Conservation (phyloP, 441 rosid species). For the Adansonia rubrostipa region DNA sequence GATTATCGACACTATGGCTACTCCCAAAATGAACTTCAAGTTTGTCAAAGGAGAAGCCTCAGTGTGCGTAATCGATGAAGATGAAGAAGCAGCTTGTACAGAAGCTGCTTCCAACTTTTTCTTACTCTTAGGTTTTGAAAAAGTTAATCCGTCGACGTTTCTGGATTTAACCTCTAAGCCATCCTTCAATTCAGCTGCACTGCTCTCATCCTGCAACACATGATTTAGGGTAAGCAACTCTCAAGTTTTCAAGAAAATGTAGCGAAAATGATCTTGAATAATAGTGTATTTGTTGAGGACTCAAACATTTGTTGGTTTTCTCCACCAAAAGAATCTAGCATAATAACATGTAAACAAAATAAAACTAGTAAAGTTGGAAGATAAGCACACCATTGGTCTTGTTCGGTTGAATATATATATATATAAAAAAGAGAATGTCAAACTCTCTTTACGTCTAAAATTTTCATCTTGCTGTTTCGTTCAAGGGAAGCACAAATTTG, state of each 20-base stretch:
- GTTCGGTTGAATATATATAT: background rate
- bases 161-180: slow-evolving; percentile 69
- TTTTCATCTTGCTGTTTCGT: background rate
- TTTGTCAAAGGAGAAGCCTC: slow-evolving; percentile 48
- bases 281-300: background rate
- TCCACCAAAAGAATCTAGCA: background rate
- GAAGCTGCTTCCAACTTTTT: slow-evolving; percentile 64
- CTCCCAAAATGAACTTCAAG: slow-evolving; percentile 59
- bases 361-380: background rate
- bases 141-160: slow-evolving; percentile 56
- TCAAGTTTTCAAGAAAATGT: background rate
- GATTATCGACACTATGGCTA: slow-evolving; percentile 72
- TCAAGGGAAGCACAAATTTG: background rate
- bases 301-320: background rate
- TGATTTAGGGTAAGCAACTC: slow-evolving; percentile 5
- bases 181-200: slow-evolving; percentile 39
- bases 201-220: slow-evolving; percentile 50
- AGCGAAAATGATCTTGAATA: background rate
- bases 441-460: background rate
- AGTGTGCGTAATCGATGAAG: slow-evolving; percentile 43
- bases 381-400: background rate
- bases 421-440: too few species aligned
- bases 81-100: slow-evolving; percentile 33
- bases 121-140: slow-evolving; percentile 80
- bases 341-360: background rate